Base-by-base conservation (phyloP, 192 early-diverging fungal genomes). In the Podila verticillata region DNA sequence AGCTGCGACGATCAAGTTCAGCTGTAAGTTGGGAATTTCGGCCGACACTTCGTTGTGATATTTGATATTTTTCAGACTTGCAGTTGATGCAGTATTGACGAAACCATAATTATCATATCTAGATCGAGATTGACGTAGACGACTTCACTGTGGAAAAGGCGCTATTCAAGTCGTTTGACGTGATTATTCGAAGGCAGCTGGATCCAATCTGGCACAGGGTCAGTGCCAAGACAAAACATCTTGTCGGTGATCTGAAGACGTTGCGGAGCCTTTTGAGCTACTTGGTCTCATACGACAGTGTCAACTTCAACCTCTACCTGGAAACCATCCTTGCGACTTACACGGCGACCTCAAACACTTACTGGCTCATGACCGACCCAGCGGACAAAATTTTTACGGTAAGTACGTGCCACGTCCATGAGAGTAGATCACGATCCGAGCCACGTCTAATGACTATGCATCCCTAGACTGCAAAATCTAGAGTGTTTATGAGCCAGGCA, bases 151-250 rank as follows among this genome's bases (percentile, higher is more conserved):
- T 97, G 8, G 96, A 99, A 78, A 94, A 95, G 82, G 87, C 94
- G 2, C 84, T 99, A 35, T 94, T 94, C 71, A 84, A 87, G 39
- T 92, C 93, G 4, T 99, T 98, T 81, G 97, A 99, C 83, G 72
- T 72, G 0, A 84, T 95, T 34, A 82, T 99, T 22, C 85, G 91
- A 35, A 81, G 74, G 2, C 95, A 96, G 79, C 80, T 99, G 57
- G 90, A 92, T 63, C 93, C 95, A 8, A 84, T 95, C 47, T 98
- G 96, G 97, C 96, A 98, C 83, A 80, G 90, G 20, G 88, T 97
- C 30, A 87, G 89, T 32, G 56, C 71, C 8, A 92, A 91, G 47
- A 90, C 91, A 3, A 95, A 94, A 65, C 86, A 91, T 20, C 84
- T 99, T 22, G 90, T 94, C 4, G 68, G 59, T 4, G 97, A 99